Evolutionary conservation across 2,329 filamentous ascomycete species (phyloP).

Genomic region (Alternaria sp.): DNA sequence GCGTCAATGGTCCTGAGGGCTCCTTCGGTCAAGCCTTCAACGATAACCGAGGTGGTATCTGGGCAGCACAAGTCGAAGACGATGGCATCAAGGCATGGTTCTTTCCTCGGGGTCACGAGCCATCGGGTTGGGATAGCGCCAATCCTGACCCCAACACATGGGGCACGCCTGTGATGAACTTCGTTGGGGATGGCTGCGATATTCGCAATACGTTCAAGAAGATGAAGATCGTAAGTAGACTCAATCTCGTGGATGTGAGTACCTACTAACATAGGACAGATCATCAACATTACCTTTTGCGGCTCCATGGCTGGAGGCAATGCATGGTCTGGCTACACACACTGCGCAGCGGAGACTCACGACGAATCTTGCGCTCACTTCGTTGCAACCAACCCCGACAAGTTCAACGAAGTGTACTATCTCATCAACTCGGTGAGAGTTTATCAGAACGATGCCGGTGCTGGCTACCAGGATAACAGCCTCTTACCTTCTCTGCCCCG

Average conservation of each 20-base stretch:
- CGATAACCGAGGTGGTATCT: constrained; percentile 52
- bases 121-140: constrained; percentile 52
- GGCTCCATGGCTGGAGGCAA: constrained; percentile 41
- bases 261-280: constrained; percentile 10
- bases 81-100: constrained; percentile 60
- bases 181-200: constrained; percentile 41
- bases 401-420: constrained; percentile 30
- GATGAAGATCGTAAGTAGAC: constrained; percentile 21
- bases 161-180: constrained; percentile 39
- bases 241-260: not conserved
- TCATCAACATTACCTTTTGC: constrained; percentile 58
- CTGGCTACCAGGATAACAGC: not conserved
- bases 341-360: constrained; percentile 37
- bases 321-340: constrained; percentile 57
- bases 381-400: constrained; percentile 25
- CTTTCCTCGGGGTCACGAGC: constrained; percentile 55
- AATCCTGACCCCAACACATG: constrained; percentile 55
- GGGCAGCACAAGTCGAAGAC: constrained; percentile 57
- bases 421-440: constrained; percentile 22
- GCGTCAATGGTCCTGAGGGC: constrained; percentile 11
- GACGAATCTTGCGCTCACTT: constrained; percentile 51
- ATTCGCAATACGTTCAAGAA: constrained; percentile 51
- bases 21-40: constrained; percentile 39
- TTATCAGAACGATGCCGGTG: not conserved
- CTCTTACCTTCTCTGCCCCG: not conserved